A percentile compares a stretch with the other conserved stretches of the same genome.
Evolutionary conservation across 2,329 filamentous ascomycete species (phyloP).

Genomic region (Fusarium tjaetaba): DNA sequence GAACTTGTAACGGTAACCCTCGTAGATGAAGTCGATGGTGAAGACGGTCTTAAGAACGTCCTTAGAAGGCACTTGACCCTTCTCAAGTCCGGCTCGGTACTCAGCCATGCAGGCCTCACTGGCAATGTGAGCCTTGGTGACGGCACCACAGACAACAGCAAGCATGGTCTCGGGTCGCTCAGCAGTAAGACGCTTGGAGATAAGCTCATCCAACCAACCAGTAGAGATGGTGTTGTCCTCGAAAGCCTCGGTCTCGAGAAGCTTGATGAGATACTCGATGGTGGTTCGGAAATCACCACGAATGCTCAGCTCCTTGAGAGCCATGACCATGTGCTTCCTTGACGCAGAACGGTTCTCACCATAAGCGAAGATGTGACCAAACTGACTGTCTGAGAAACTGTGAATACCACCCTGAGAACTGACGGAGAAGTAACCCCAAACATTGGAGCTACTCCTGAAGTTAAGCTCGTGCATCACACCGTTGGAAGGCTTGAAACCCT

Average conservation of each 20-base stretch:
- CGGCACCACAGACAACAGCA: slow-evolving; percentile 93
- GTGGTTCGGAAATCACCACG: slow-evolving; percentile 99
- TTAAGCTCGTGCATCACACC: slow-evolving; percentile 99
- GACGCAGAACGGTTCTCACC: slow-evolving; percentile 97
- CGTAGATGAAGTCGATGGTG: slow-evolving; percentile 98
- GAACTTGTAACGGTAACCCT: slow-evolving; percentile 96
- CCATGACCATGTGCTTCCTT: slow-evolving; percentile 98
- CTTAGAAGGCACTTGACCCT: slow-evolving; percentile 96
- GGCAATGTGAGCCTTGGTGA: slow-evolving; percentile 94
- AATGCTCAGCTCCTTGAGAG: slow-evolving; percentile 98
- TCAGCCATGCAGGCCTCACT: slow-evolving; percentile 89
- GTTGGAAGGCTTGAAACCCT: slow-evolving; percentile 99
- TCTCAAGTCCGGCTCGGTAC: slow-evolving; percentile 89
- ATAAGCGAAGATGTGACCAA: slow-evolving; percentile 99
- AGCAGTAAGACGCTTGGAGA: slow-evolving; percentile 95
- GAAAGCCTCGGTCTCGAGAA: slow-evolving; percentile 97
- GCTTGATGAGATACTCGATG: slow-evolving; percentile 98
- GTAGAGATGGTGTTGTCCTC: slow-evolving; percentile 99
- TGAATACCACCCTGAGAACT: slow-evolving; percentile 96
- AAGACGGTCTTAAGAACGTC: slow-evolving; percentile 98
- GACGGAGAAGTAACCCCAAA: slow-evolving; percentile 99
- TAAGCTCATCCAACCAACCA: slow-evolving; percentile 98
- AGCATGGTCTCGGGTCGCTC: slow-evolving; percentile 94
- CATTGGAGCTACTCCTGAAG: slow-evolving; percentile 98
- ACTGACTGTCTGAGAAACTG: slow-evolving; percentile 98